Evolutionary conservation across 495 filamentous ascomycete species (phyloP).

Genomic region (Parathielavia hyrcaniae): DNA sequence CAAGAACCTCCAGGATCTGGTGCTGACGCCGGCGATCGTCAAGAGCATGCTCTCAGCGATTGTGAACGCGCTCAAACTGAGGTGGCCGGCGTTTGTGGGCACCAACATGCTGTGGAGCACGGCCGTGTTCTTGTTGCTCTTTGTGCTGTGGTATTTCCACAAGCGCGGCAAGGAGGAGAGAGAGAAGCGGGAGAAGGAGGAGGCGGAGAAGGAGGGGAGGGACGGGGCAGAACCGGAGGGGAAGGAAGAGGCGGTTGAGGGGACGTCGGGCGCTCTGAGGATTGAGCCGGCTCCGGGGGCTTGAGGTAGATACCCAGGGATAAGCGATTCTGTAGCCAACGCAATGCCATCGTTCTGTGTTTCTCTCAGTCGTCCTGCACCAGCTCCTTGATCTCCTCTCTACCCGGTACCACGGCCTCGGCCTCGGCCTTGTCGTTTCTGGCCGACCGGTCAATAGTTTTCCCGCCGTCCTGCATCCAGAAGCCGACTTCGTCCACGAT

Average conservation of each 20-base stretch:
- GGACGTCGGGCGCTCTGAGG: slow-evolving; percentile 3
- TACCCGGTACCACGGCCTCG: slow-evolving; percentile 36
- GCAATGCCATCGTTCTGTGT: neutral
- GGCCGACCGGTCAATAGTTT: slow-evolving; percentile 38
- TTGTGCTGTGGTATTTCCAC: slow-evolving; percentile 95
- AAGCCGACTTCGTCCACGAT: slow-evolving; percentile 87
- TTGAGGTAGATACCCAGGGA: slow-evolving; percentile 9
- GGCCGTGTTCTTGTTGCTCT: slow-evolving; percentile 75
- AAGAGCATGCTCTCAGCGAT: slow-evolving; percentile 77
- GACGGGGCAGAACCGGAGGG: neutral
- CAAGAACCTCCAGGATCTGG: slow-evolving; percentile 61
- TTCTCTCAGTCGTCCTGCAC: slow-evolving; percentile 51
- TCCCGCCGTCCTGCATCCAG: slow-evolving; percentile 58
- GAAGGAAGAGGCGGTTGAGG: slow-evolving; percentile 1
- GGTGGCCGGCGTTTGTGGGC: slow-evolving; percentile 78
- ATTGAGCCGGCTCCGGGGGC: slow-evolving; percentile 6
- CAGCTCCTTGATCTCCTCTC: slow-evolving; percentile 57
- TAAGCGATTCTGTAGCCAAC: neutral
- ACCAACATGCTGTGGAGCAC: slow-evolving; percentile 84
- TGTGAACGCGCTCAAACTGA: slow-evolving; percentile 70
- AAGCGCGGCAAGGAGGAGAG: slow-evolving; percentile 83
- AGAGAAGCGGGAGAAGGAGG: slow-evolving; percentile 57
- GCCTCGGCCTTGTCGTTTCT: slow-evolving; percentile 38
- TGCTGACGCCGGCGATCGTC: slow-evolving; percentile 77
- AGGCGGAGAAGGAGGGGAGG: slow-evolving; percentile 7